A percentile compares a stretch with the other conserved stretches of the same genome.
Evolutionary conservation across 2,329 filamentous ascomycete species (phyloP).

Genomic region (Fusarium sp.): DNA sequence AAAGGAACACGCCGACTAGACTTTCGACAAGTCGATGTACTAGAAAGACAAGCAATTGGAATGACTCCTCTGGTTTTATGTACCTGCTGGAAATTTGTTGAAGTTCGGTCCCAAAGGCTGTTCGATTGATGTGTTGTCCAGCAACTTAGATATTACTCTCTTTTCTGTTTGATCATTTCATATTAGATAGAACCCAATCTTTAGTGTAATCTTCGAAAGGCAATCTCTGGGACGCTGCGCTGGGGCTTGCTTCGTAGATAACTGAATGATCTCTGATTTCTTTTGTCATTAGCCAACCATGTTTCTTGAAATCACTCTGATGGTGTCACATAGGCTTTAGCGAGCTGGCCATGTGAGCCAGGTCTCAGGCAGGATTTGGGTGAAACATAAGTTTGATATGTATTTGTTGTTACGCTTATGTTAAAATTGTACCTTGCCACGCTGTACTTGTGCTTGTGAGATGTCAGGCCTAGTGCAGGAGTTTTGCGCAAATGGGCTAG

Average conservation of each 20-base stretch:
- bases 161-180: not conserved
- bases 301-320: not conserved
- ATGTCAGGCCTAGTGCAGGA: not conserved
- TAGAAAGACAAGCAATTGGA: not conserved
- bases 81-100: not conserved
- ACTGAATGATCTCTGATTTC: not conserved
- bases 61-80: not conserved
- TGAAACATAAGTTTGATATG: slow-evolving; percentile 1
- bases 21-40: not conserved
- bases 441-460: not conserved
- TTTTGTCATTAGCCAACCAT: not conserved
- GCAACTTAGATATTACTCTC: slow-evolving; percentile 29
- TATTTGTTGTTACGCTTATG: not conserved
- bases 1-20: not conserved
- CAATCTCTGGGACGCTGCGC: not conserved
- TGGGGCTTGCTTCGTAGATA: slow-evolving; percentile 4
- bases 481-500: not conserved
- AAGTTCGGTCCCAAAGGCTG: not conserved
- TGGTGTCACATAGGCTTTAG: slow-evolving; percentile 10
- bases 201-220: not conserved
- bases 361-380: slow-evolving; percentile 1
- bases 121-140: not conserved
- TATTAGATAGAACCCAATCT: slow-evolving; percentile 18
- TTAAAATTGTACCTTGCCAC: not conserved
- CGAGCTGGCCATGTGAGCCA: slow-evolving; percentile 4